Percentiles rank a stretch among this genome's conserved stretches.
phyloP scores from a whole-genome alignment of 2,329 filamentous ascomycete genomes.

The Fusarium bactridioides region DNA sequence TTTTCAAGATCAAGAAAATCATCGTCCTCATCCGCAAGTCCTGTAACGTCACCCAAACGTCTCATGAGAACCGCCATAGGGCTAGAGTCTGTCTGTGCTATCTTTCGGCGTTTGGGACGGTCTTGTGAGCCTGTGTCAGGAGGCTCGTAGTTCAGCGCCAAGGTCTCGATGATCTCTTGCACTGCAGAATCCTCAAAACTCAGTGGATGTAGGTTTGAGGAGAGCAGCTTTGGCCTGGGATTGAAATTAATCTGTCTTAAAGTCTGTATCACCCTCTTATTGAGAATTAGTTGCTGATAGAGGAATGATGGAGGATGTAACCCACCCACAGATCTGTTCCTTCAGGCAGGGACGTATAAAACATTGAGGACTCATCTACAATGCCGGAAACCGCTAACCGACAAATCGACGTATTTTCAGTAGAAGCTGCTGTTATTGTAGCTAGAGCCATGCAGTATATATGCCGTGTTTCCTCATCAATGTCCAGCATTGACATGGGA shows the following conservation, averaged over 20 bases:
- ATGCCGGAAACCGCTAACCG: slow-evolving; percentile 54
- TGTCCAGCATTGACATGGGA: slow-evolving; percentile 42
- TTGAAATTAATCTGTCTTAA: slow-evolving; percentile 40
- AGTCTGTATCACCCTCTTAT: slow-evolving; percentile 43
- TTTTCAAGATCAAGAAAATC: slow-evolving; percentile 45
- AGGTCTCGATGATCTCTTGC: slow-evolving; percentile 39
- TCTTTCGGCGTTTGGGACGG: slow-evolving; percentile 44
- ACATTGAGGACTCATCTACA: slow-evolving; percentile 51
- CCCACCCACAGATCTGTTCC: slow-evolving; percentile 55
- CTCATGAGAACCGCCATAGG: slow-evolving; percentile 28
- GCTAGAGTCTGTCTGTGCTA: slow-evolving; percentile 30
- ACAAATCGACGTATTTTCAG: slow-evolving; percentile 46
- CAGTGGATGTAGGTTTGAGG: slow-evolving; percentile 40
- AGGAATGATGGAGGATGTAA: background rate
- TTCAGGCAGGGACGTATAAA: slow-evolving; percentile 44
- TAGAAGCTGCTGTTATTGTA: slow-evolving; percentile 48
- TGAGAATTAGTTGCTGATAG: slow-evolving; percentile 29
- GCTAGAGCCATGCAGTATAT: slow-evolving; percentile 51
- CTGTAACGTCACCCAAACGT: slow-evolving; percentile 43
- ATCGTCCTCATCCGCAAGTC: slow-evolving; percentile 32
- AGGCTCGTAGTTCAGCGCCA: slow-evolving; percentile 41
- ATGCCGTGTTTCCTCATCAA: slow-evolving; percentile 42
- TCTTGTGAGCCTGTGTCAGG: slow-evolving; percentile 32
- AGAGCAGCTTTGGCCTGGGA: slow-evolving; percentile 28
- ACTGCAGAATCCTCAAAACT: slow-evolving; percentile 43